Evolutionary conservation across 257 asterid species (phyloP).

Genomic region (Solanum peruvianum): DNA sequence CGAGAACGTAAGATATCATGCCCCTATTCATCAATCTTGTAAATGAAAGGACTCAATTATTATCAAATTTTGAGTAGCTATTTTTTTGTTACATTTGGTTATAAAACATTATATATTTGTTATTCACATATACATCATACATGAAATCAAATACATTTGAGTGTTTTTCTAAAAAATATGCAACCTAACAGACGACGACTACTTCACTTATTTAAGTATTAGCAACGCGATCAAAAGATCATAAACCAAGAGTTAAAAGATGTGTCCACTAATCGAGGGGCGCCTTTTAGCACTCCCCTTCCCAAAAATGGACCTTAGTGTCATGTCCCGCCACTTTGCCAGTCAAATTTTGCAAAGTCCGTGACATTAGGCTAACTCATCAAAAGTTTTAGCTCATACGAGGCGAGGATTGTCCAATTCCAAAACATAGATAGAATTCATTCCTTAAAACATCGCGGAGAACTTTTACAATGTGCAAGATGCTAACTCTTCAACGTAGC

Average conservation of each 20-base stretch:
- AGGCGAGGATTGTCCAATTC: not conserved
- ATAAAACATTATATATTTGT: not conserved
- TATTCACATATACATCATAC: not conserved
- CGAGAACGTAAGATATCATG: not conserved
- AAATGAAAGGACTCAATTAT: not conserved
- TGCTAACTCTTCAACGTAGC: not conserved
- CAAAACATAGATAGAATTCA: not conserved
- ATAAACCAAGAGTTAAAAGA: not conserved
- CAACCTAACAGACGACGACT: not conserved
- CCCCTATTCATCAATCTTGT: not conserved
- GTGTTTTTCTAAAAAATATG: not conserved
- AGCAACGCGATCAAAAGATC: not conserved
- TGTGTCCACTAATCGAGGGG: not conserved
- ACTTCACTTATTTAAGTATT: not conserved
- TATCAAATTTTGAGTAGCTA: not conserved
- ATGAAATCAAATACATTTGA: not conserved
- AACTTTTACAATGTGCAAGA: not conserved
- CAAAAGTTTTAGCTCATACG: not conserved
- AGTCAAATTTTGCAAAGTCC: too few relatives aligned
- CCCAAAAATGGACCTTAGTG: not conserved
- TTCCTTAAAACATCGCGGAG: not conserved
- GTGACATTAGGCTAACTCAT: not conserved
- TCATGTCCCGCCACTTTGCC: too few relatives aligned
- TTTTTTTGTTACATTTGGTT: not conserved
- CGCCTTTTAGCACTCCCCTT: not conserved